Evolutionary conservation across 495 filamentous ascomycete species (phyloP).

Genomic region (Aspergillus coremiiformis): DNA sequence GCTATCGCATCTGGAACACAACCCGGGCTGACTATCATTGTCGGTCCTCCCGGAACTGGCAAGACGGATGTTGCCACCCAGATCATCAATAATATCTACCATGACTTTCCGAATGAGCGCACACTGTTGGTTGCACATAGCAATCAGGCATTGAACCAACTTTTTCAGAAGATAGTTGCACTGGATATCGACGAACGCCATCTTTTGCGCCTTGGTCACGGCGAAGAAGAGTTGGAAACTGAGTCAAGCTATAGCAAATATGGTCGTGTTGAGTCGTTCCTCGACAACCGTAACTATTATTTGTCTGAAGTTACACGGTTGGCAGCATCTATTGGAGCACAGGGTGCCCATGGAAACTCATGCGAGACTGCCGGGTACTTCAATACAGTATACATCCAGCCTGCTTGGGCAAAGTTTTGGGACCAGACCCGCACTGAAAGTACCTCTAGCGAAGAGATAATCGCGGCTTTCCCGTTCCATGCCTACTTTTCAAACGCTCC

Average conservation of each 20-base stretch:
- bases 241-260: constrained; percentile 88
- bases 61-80: constrained; percentile 98
- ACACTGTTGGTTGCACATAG: constrained; percentile 93
- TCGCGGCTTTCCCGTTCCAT: constrained; percentile 82
- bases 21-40: constrained; percentile 88
- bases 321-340: constrained; percentile 72
- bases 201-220: constrained; percentile 85
- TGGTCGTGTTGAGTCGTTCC: constrained; percentile 90
- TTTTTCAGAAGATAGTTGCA: constrained; percentile 96
- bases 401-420: constrained; percentile 82
- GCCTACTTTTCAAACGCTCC: constrained; percentile 83
- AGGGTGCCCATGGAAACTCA: constrained; percentile 85
- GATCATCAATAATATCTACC: constrained; percentile 98
- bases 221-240: constrained; percentile 87
- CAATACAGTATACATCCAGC: constrained; percentile 80
- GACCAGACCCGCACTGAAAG: constrained; percentile 48
- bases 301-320: constrained; percentile 81
- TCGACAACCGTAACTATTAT: constrained; percentile 75
- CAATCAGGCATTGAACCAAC: constrained; percentile 95
- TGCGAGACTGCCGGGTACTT: constrained; percentile 98
- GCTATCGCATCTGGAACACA: constrained; percentile 92
- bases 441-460: constrained; percentile 51
- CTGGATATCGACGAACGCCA: constrained; percentile 95
- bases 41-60: constrained; percentile 92
- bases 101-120: constrained; percentile 88